Evolutionary conservation across 1,139 yeast genomes (phyloP), one percentile per base, ranked within the genome.

Genomic region (Groenewaldozyma auringiensis): DNA sequence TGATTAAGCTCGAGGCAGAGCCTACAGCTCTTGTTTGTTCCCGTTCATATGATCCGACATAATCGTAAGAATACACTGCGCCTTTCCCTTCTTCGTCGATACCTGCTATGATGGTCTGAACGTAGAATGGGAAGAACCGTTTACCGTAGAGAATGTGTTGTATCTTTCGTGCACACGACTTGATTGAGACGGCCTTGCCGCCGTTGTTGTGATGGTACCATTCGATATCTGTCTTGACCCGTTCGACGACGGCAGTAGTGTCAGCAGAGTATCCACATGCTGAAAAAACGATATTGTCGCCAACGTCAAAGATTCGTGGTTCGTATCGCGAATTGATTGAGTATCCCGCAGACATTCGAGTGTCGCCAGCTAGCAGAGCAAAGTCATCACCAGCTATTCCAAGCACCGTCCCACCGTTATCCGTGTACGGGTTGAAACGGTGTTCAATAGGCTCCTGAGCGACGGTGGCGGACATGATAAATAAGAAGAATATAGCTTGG

Each of bases 21-120:
- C 98, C 98, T 51, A 95, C 97, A 1, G 97, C 97, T 61, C 96
- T 79, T 68, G 96, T 87, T 63, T 88, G 95, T 65, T 89, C 96
- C 60, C 96, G 79, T 69, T 94, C 98, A 64, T 92, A 94, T 1
- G 96, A 86, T 3, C 98, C 98, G 48, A 92, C 96, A 1, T 98
- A 98, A 63, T 92, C 98, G 64, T 87, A 92, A 4, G 97, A 88
- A 65, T 85, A 92, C 35, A 92, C 87, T 2, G 96, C 92, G 42
- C 98, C 98, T 58, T 81, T 81, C 14, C 97, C 97, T 54, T 88
- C 87, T 49, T 85, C 95, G 61, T 89, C 97, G 53, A 92, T 72
- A 9, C 98, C 98, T 2, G 96, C 96, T 60, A 92, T 75, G 59
- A 94, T 81, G 2, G 98, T 92, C 62, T 88, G 88, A 36, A 88